Evolutionary conservation across 2,329 filamentous ascomycete genomes (phyloP), one percentile per base, ranked within the genome.

Genomic region (Penicillium verrucosum): DNA sequence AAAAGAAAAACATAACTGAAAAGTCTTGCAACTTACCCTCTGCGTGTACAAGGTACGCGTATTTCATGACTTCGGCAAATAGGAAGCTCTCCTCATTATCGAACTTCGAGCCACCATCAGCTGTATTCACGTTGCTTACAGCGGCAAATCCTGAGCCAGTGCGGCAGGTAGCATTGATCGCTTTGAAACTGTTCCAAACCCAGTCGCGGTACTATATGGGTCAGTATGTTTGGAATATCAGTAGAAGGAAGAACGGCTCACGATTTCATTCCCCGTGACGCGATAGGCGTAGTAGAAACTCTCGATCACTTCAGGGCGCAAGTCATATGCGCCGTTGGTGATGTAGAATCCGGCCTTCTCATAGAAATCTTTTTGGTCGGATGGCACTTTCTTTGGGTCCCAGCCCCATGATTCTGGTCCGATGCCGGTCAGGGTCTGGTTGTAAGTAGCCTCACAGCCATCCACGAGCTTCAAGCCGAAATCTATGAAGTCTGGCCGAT

Each of bases 11-110:
- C 0, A 18, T 16, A 12, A 7, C 18, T 18, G 5, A 11, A 16
- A n/a, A 41, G 1, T 8, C 11, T 8, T 11, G 5, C 4, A 47
- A 61, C 64, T 59, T 65, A 73, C 71, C 72, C 18, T 68, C 65
- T 0, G 83, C 80, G 68, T 86, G 85, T 57, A 89, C 89, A 65
- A 95, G 71, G 75, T 89, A 95, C 55, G 82, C 78, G 72, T 95
- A 95, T 80, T 96, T 96, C 72, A 96, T 71, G 60, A 92, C 88
- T 78, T 96, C 91, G 0, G 91, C 90, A 72, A 95, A 91, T 78
- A 89, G 87, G 77, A 94, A 96, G 66, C 88, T 92, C 76, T 96
- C 90, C 80, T 93, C 89, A 70, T 88, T 87, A 71, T 96, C 84
- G 41, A 74, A 73, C 57, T 82, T 85, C 0, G 75, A 73, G 1